phyloP scores from a whole-genome alignment of 768 basidiomycete species.

The Suillus subaureus region DNA sequence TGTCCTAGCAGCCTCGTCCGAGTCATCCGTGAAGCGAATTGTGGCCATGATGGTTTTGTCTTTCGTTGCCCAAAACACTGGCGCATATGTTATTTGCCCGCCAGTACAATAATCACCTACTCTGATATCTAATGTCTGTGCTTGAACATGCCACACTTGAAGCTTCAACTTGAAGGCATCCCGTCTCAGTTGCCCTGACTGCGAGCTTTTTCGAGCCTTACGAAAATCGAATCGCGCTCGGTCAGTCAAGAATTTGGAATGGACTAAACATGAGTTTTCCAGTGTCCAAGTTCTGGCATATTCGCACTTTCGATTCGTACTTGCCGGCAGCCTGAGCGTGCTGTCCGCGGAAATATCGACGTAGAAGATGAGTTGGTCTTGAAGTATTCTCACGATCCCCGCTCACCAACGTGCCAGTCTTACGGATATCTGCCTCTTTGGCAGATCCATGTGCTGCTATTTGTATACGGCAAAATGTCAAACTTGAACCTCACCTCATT shows the following conservation, averaged over 20 bases:
- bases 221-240: not conserved
- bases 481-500: too few species aligned
- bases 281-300: not conserved
- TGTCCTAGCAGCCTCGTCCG: too few species aligned
- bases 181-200: not conserved
- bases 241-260: not conserved
- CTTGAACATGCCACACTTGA: too few species aligned
- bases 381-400: not conserved
- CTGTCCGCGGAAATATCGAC: not conserved
- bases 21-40: not conserved
- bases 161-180: not conserved
- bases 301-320: too few species aligned
- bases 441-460: too few species aligned
- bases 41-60: not conserved
- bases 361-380: not conserved
- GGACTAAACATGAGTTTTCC: too few species aligned
- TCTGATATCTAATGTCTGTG: too few species aligned
- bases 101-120: not conserved
- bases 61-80: not conserved
- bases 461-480: too few species aligned
- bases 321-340: not conserved
- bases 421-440: too few species aligned
- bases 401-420: not conserved
- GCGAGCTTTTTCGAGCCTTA: not conserved
- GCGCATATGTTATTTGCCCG: not conserved